phyloP scores from a whole-genome alignment of 805 yeast genomes.

The Candida rishiriensis region DNA sequence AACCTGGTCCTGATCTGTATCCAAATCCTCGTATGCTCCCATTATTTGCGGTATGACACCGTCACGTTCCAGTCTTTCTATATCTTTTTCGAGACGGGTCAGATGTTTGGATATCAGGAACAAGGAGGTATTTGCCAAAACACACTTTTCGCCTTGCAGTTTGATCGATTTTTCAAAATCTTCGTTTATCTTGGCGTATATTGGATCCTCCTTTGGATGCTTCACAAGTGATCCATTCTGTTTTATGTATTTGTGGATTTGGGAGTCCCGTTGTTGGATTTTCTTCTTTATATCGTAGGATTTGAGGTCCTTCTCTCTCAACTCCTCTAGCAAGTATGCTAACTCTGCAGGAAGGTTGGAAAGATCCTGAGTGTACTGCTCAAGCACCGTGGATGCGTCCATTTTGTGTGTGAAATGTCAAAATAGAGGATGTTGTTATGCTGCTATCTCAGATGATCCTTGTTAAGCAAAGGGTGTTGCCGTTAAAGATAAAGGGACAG shows the following conservation, averaged over 20 bases:
- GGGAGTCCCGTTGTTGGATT: slow-evolving; percentile 68
- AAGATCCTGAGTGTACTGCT: slow-evolving; percentile 56
- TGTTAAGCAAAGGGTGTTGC: too few species aligned
- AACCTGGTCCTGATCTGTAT: slow-evolving; percentile 14
- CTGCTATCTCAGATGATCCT: too few species aligned
- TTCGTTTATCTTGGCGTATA: slow-evolving; percentile 61
- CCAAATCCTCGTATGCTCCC: slow-evolving; percentile 23
- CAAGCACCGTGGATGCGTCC: slow-evolving; percentile 88
- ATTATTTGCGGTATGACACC: slow-evolving; percentile 64
- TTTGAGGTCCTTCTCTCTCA: slow-evolving; percentile 62
- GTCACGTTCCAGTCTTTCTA: slow-evolving; percentile 69
- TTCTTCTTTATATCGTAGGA: slow-evolving; percentile 63
- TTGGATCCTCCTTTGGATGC: slow-evolving; percentile 73
- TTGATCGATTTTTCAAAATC: slow-evolving; percentile 56
- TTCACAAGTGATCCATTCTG: slow-evolving; percentile 77
- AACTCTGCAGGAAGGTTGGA: slow-evolving; percentile 87
- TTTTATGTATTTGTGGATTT: slow-evolving; percentile 75
- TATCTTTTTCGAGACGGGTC: slow-evolving; percentile 66
- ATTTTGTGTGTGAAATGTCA: slow-evolving; percentile 31
- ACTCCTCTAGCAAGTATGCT: slow-evolving; percentile 73
- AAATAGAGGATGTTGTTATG: too few species aligned
- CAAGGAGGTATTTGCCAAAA: slow-evolving; percentile 79
- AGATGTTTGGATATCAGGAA: slow-evolving; percentile 74
- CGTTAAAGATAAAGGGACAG: too few species aligned
- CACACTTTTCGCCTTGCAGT: slow-evolving; percentile 73